Base-by-base conservation (phyloP, 1,284 basidiomycete genomes). In the Trametes hirsuta region DNA sequence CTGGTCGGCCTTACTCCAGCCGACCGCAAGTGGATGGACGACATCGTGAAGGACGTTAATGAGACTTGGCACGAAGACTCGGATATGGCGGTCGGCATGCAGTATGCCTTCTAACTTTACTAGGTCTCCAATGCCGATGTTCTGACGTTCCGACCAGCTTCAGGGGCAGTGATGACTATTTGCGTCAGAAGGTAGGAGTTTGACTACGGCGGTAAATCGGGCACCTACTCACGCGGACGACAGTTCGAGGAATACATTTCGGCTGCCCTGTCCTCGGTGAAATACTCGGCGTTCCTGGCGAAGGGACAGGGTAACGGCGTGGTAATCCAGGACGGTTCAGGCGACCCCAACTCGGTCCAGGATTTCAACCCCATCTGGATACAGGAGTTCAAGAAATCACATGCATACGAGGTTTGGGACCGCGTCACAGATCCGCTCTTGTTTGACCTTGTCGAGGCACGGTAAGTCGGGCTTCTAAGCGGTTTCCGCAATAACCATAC, bases 21-120 rank as follows among this genome's bases (percentile, higher is more conserved):
- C 1, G 97, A 99, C 75, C 82, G 97, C 59, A 97, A 95, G 73
- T 99, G 97, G 97, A 96, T 99, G 82, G 87, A 90, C 69, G 87
- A 88, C 66, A 79, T 87, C 36, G 73, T 78, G 35, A 69, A 64
- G 39, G 72, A 74, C 53, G 73, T 73, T 9, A 73, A 73, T 52
- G 70, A 72, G 11, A 64, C 85, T 2, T 97, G 90, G 88, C 83
- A 85, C 57, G 79, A 79, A 25, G 86, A 90, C 65, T 82, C 88
- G 1, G 77, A 77, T 6, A 78, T 79, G 57, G 79, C 82, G 0
- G 67, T 76, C 25, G 83, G 79, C 36, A 85, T 94, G 81, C 86
- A 86, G 85, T 92, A 68, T 53, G 87, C 81, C 22, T 22, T 22
- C 25, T 21, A 11, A 39, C 39, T 34, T 36, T 22, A 2, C 21